A percentile compares a stretch with the other conserved stretches of the same genome.
Conservation (phyloP, 2,329 filamentous ascomycete species). For the Chrysoporthe deuterocubensis region DNA sequence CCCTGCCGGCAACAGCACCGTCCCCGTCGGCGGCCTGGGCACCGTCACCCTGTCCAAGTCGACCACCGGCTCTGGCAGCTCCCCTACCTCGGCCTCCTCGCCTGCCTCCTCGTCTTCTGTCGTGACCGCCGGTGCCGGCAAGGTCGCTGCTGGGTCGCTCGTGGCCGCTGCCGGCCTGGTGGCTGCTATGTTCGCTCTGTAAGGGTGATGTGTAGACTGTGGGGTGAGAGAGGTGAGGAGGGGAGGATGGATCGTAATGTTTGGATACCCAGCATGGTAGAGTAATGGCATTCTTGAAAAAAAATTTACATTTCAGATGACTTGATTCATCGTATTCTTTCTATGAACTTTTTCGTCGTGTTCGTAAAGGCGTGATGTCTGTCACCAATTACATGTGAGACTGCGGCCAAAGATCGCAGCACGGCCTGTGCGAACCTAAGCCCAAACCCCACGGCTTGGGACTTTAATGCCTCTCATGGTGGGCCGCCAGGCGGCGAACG, state of each 20-base stretch:
- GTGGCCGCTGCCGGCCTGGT: slow-evolving; percentile 45
- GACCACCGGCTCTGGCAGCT: slow-evolving; percentile 30
- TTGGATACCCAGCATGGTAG: slow-evolving; percentile 23
- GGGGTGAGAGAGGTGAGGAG: background rate
- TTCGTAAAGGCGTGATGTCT: too few species aligned
- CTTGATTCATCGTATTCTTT: too few species aligned
- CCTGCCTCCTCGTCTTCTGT: slow-evolving; percentile 21
- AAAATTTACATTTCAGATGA: too few species aligned
- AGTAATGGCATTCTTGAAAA: background rate
- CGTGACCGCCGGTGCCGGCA: slow-evolving; percentile 34
- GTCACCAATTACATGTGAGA: too few species aligned
- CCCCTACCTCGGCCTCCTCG: slow-evolving; percentile 31
- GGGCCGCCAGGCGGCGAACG: too few species aligned
- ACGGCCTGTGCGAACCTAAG: too few species aligned
- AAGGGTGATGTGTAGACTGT: background rate
- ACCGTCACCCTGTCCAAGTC: slow-evolving; percentile 27
- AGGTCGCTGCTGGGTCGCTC: slow-evolving; percentile 43
- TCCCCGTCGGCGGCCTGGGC: slow-evolving; percentile 8
- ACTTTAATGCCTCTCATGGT: too few species aligned
- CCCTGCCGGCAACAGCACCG: slow-evolving; percentile 25
- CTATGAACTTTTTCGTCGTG: too few species aligned
- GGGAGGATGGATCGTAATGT: slow-evolving; percentile 13
- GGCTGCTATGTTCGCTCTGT: slow-evolving; percentile 42
- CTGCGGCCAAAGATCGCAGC: too few species aligned
- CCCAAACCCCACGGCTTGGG: too few species aligned